Base-by-base conservation (phyloP, 1,284 basidiomycete species). In the Puccinia coronata region DNA sequence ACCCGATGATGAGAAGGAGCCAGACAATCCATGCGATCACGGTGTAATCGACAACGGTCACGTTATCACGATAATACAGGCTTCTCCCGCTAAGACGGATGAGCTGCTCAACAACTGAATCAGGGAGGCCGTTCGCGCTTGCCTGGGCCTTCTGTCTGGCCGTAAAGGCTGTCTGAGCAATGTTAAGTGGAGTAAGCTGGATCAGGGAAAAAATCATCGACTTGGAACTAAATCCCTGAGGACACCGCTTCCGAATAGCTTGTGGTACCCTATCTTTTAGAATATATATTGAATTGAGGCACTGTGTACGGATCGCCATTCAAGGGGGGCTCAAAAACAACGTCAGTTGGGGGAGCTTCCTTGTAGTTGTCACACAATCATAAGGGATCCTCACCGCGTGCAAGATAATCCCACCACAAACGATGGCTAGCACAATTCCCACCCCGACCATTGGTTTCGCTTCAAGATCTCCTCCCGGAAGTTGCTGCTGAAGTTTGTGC, bases 251-350 rank as follows among this genome's bases (percentile, higher is more conserved):
- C 43, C 43, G n/a, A 31, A 70, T 70, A 3, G 41, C 43, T 31
- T 70, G 9, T 18, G 67, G 67, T 28, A 14, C 41, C 49, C 28
- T 70, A 47, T 70, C 67, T 16, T 47, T 70, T 20, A 51, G 31
- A 28, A 70, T 70, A 28, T 70, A 70, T 12, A 70, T 70, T 43
- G 67, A 47, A 25, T 70, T 70, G 41, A 70, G 43, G 43, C 47
- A 25, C 67, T 70, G 9, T 9, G 28, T n/a, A 28, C 11, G 6
- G 16, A 12, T 2, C 43, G 18, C 6, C 23, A 36, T 39, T 23
- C 4, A 39, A 2, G 63, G 63, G 20, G 28, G 39, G 18, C 2
- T 28, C 9, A 9, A 28, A 28, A 31, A 57, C 25, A 57, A 18
- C 28, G 6, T 57, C n/a, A 28, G 2, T 28, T 25, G 14, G 51